phyloP scores from a whole-genome alignment of 192 early-diverging fungal genomes.

The Lunasporangiospora selenospora region DNA sequence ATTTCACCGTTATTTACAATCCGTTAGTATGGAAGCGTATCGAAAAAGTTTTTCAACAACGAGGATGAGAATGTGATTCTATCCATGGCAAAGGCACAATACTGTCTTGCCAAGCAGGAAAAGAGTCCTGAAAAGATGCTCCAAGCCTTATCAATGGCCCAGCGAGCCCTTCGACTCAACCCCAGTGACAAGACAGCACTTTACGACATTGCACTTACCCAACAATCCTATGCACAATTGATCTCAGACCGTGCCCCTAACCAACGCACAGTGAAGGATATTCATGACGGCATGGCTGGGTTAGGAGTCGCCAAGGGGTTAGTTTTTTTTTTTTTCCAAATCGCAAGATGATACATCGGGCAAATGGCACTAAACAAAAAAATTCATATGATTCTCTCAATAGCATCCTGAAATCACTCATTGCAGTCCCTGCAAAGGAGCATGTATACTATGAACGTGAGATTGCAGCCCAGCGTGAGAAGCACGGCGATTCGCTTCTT shows the following conservation, averaged over 20 bases:
- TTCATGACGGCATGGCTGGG: conserved; percentile 65
- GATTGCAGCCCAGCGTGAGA: conserved; percentile 67
- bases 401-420: conserved; percentile 48
- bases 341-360: background rate
- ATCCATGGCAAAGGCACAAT: conserved; percentile 64
- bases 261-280: conserved; percentile 60
- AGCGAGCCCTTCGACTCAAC: conserved; percentile 53
- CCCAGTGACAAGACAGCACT: conserved; percentile 65
- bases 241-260: conserved; percentile 75
- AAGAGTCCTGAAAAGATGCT: conserved; percentile 70
- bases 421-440: conserved; percentile 48
- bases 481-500: conserved; percentile 65
- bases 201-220: conserved; percentile 81
- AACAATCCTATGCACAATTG: conserved; percentile 83
- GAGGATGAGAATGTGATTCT: conserved; percentile 57
- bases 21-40: conserved; percentile 70
- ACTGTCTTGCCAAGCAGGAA: conserved; percentile 64
- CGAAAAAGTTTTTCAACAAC: conserved; percentile 58
- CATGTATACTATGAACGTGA: conserved; percentile 65
- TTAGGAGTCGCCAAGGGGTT: conserved; percentile 58
- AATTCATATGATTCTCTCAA: conserved; percentile 8
- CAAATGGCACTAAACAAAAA: conserved; percentile 1
- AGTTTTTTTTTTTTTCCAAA: conserved; percentile 31
- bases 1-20: conserved; percentile 2
- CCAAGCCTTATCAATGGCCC: conserved; percentile 57